phyloP scores from a whole-genome alignment of 192 early-diverging fungal species.

The Chytriomyces sp. region DNA sequence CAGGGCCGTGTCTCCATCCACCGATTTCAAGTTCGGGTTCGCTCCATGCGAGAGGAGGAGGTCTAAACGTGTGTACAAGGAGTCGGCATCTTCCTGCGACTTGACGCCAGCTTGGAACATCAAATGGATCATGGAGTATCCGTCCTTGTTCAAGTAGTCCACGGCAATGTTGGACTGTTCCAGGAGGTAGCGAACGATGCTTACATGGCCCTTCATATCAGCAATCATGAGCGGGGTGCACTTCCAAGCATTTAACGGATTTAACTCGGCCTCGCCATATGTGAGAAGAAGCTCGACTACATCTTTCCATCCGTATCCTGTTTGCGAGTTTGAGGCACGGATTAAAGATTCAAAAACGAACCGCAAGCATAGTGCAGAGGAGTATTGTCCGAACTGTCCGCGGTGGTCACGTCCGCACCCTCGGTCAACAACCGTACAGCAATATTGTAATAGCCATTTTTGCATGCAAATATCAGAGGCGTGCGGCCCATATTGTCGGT shows the following conservation, averaged over 20 bases:
- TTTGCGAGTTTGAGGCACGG: neutral
- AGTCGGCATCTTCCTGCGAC: slow-evolving; percentile 32
- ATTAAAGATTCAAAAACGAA: neutral
- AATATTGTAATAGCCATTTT: slow-evolving; percentile 50
- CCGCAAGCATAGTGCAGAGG: slow-evolving; percentile 56
- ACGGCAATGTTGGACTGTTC: slow-evolving; percentile 36
- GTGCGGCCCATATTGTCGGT: slow-evolving; percentile 41
- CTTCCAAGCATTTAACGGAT: slow-evolving; percentile 53
- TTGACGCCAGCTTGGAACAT: slow-evolving; percentile 10
- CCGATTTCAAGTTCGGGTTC: slow-evolving; percentile 37
- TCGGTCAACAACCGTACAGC: slow-evolving; percentile 40
- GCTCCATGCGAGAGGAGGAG: slow-evolving; percentile 32
- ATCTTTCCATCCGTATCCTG: slow-evolving; percentile 47
- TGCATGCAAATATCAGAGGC: slow-evolving; percentile 26
- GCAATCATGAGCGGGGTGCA: slow-evolving; percentile 54
- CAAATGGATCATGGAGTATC: slow-evolving; percentile 51
- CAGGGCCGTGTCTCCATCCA: slow-evolving; percentile 40
- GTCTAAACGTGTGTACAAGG: slow-evolving; percentile 14
- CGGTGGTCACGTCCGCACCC: slow-evolving; percentile 47
- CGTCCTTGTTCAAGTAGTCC: slow-evolving; percentile 53
- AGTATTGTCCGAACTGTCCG: slow-evolving; percentile 49
- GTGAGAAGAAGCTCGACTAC: slow-evolving; percentile 46
- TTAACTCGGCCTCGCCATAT: slow-evolving; percentile 41
- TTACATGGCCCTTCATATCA: slow-evolving; percentile 55
- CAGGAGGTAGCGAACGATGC: slow-evolving; percentile 46